A percentile compares a stretch with the other conserved stretches of the same genome.
Evolutionary conservation across 2,329 filamentous ascomycete genomes (phyloP).

Genomic region (Leptographium wingfieldii): DNA sequence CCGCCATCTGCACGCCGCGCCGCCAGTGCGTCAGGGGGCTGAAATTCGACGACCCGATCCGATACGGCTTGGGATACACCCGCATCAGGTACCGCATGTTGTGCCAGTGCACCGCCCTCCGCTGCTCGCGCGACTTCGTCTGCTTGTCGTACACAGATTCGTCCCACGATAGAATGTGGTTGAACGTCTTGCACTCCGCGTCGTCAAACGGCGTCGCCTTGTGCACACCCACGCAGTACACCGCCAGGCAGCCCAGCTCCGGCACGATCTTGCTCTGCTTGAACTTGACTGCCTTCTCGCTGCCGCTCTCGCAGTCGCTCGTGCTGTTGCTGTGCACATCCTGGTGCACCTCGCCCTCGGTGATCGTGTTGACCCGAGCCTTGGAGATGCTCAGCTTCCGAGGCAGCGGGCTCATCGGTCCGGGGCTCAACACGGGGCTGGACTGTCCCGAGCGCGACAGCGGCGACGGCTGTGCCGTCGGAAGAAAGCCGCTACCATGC

Average conservation of each 20-base stretch:
- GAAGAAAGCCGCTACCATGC: neutral
- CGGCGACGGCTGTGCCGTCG: constrained; percentile 11
- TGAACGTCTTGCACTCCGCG: constrained; percentile 70
- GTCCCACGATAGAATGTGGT: constrained; percentile 92
- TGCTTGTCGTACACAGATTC: constrained; percentile 78
- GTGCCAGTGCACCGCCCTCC: constrained; percentile 71
- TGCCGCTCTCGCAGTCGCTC: constrained; percentile 65
- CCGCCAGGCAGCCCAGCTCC: constrained; percentile 71
- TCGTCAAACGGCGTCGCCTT: constrained; percentile 75
- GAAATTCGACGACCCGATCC: constrained; percentile 84
- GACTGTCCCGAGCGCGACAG: constrained; percentile 28
- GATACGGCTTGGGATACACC: constrained; percentile 76
- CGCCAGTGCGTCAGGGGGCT: constrained; percentile 91
- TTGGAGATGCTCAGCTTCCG: constrained; percentile 36
- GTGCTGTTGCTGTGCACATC: constrained; percentile 45
- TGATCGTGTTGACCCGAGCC: constrained; percentile 44
- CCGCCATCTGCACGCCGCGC: constrained; percentile 92
- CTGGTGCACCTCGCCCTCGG: constrained; percentile 38
- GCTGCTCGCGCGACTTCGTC: constrained; percentile 62
- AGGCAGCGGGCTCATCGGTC: constrained; percentile 26
- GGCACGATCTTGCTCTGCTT: constrained; percentile 76
- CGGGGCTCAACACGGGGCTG: constrained; percentile 39
- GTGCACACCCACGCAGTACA: constrained; percentile 54
- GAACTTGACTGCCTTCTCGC: constrained; percentile 43
- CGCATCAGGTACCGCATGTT: constrained; percentile 88